These are phyloP conservation scores for Colletotrichum liaoningense DNA, from an alignment of 2,329 filamentous ascomycete species.

Conservation along the genomic window DNA sequence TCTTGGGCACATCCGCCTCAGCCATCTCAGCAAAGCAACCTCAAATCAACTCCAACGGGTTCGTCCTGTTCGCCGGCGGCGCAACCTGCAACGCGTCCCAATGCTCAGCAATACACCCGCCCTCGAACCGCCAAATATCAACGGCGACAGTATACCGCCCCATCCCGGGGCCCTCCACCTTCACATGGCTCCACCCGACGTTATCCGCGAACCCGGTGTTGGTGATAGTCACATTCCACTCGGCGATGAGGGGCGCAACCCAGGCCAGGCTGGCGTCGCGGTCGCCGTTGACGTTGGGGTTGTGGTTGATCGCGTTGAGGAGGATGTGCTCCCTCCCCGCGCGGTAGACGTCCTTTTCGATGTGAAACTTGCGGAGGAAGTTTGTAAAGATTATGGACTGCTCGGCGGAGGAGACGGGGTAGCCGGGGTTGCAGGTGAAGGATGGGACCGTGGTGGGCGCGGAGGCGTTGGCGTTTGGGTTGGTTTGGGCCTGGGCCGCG, in stretches of 20 bases:
- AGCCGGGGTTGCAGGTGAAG: slow-evolving; percentile 5
- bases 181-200: slow-evolving; percentile 7
- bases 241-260: not conserved
- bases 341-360: slow-evolving; percentile 5
- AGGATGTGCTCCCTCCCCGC: not conserved
- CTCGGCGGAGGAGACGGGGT: slow-evolving; percentile 9
- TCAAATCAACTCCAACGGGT: slow-evolving; percentile 9
- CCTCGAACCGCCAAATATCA: slow-evolving; percentile 15
- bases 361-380: not conserved
- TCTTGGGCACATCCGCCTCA: no score
- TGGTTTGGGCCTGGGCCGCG: not conserved
- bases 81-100: slow-evolving; percentile 6
- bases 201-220: slow-evolving; percentile 7
- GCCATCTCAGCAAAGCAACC: no score
- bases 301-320: not conserved
- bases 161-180: not conserved
- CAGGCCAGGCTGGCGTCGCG: slow-evolving; percentile 2
- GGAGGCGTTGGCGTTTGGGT: not conserved
- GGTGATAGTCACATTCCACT: not conserved
- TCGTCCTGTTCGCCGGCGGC: slow-evolving; percentile 7
- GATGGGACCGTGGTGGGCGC: not conserved
- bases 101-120: not conserved
- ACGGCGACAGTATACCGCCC: slow-evolving; percentile 2
- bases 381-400: not conserved
- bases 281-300: slow-evolving; percentile 4